Conservation (phyloP, 441 rosid genomes). For the Geranium incanum region DNA sequence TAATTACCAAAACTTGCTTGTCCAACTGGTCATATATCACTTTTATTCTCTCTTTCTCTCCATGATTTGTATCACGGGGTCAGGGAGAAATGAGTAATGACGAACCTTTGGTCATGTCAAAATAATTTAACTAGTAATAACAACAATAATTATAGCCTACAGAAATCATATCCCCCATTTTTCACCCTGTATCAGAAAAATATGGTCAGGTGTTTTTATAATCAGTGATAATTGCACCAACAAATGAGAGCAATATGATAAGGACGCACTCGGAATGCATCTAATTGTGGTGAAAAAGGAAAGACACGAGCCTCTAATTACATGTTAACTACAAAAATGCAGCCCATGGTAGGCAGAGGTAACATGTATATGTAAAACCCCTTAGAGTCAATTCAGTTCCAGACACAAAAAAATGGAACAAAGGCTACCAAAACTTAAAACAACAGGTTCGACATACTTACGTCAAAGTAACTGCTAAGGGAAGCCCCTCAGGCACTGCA, state of each 20-base stretch:
- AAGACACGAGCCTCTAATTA: not conserved
- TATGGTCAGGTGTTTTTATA: not conserved
- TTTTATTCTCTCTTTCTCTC: too few relatives aligned
- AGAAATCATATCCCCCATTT: not conserved
- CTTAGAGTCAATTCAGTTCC: not conserved
- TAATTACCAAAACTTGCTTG: not conserved
- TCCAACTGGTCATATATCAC: not conserved
- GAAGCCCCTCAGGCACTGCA: slow-evolving; percentile 99
- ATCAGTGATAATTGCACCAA: not conserved
- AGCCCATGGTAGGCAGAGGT: not conserved
- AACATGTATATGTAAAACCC: not conserved
- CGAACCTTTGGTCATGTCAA: not conserved
- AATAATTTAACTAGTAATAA: not conserved
- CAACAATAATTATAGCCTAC: not conserved
- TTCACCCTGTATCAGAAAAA: not conserved
- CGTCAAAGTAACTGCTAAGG: slow-evolving; percentile 94
- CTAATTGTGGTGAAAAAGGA: not conserved
- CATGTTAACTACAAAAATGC: not conserved
- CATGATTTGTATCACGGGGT: too few relatives aligned
- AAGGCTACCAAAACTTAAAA: not conserved
- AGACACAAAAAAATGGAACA: not conserved
- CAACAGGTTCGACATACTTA: slow-evolving; percentile 31
- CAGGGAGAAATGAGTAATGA: not conserved
- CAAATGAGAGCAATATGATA: not conserved
- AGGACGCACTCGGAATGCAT: not conserved